phyloP scores from a whole-genome alignment of 352 stramenopile genomes.

The Phytophthora sojae region DNA sequence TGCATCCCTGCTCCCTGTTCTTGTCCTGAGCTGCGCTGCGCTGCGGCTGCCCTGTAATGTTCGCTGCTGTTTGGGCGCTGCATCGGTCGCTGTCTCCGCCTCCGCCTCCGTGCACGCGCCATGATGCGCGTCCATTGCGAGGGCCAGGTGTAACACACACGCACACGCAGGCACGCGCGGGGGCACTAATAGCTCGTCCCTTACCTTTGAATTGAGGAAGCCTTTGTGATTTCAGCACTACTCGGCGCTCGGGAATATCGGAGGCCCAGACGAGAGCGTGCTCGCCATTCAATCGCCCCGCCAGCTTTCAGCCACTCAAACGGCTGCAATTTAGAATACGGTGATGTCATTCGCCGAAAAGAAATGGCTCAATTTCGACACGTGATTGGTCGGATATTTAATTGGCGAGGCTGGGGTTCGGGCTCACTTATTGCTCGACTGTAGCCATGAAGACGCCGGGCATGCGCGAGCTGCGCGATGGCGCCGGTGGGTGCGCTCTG shows the following conservation, averaged over 20 bases:
- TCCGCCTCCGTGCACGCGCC: too few relatives aligned
- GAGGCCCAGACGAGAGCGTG: conserved; percentile 28
- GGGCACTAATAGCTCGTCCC: conserved; percentile 4
- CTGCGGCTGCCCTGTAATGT: background rate
- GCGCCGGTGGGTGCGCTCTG: conserved; percentile 18
- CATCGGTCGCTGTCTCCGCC: background rate
- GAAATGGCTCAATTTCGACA: background rate
- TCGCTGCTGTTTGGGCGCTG: background rate
- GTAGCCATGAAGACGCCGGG: conserved; percentile 39
- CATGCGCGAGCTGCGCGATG: conserved; percentile 47
- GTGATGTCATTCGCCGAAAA: conserved; percentile 22
- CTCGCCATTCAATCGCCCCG: conserved; percentile 73
- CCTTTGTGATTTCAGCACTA: conserved; percentile 92
- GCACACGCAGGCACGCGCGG: background rate
- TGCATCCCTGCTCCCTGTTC: conserved; percentile 4
- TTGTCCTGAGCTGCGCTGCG: background rate
- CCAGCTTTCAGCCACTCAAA: conserved; percentile 39
- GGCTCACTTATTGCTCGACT: background rate
- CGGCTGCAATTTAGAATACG: background rate
- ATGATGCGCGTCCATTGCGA: background rate
- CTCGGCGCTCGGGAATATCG: conserved; percentile 24
- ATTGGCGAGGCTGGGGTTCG: conserved; percentile 2
- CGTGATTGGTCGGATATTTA: conserved; percentile 41
- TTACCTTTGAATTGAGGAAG: conserved; percentile 88
- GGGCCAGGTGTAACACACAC: background rate